phyloP scores from a whole-genome alignment of 768 basidiomycete genomes.

The Crassisporium funariophilum region DNA sequence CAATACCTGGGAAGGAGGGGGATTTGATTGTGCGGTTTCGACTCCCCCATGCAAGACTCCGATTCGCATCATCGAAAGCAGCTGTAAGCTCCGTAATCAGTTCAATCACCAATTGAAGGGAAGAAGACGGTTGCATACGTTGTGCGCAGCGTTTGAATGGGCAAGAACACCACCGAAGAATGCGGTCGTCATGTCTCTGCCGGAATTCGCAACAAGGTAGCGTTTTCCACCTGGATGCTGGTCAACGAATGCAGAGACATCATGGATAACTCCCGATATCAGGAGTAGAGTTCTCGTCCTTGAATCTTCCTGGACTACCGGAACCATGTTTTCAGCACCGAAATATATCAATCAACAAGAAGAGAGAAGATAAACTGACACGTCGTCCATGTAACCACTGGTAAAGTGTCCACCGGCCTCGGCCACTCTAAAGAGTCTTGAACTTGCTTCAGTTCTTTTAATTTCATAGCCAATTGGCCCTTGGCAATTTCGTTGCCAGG shows the following conservation, averaged over 20 bases:
- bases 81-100: conserved; percentile 26
- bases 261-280: conserved; percentile 87
- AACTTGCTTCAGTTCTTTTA: conserved; percentile 67
- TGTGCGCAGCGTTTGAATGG: conserved; percentile 84
- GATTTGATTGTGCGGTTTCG: conserved; percentile 14
- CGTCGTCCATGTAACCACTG: conserved; percentile 80
- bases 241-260: conserved; percentile 70
- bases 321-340: conserved; percentile 1
- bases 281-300: conserved; percentile 66
- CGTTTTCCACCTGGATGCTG: conserved; percentile 79
- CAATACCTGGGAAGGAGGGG: conserved; percentile 41
- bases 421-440: conserved; percentile 73
- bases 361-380: conserved; percentile 47
- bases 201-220: conserved; percentile 59
- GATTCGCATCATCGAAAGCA: conserved; percentile 61
- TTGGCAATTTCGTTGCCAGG: conserved; percentile 88
- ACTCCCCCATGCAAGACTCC: conserved; percentile 28
- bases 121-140: conserved; percentile 42
- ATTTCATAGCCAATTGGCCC: conserved; percentile 79
- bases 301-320: conserved; percentile 70
- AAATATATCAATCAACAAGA: neutral
- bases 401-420: conserved; percentile 54
- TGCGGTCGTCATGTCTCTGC: conserved; percentile 82
- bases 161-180: conserved; percentile 87
- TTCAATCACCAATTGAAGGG: neutral